Conservation (phyloP, 208 protist species). For the Zelonia costaricensis region DNA sequence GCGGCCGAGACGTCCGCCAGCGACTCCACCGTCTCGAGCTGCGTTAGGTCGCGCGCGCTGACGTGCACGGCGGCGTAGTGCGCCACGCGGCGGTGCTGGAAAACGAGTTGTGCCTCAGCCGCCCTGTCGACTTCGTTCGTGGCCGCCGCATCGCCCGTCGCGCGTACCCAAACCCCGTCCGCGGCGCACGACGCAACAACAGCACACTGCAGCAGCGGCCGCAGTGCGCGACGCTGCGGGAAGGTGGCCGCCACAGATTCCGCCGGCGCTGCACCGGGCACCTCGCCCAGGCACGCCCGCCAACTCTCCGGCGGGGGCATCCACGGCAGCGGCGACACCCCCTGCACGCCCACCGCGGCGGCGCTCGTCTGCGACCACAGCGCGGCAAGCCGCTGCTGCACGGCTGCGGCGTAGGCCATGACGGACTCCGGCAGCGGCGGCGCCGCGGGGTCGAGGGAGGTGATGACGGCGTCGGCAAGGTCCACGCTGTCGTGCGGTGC, state of each 20-base stretch:
- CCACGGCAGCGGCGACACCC: constrained; percentile 3
- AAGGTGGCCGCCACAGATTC: neutral
- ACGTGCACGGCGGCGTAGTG: constrained; percentile 15
- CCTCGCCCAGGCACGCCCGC: neutral
- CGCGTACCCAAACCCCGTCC: constrained; percentile 18
- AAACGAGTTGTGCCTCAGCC: constrained; percentile 3
- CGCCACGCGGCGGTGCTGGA: constrained; percentile 12
- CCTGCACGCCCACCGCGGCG: neutral
- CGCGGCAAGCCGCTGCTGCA: constrained; percentile 5
- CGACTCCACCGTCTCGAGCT: neutral
- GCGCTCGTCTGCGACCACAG: neutral
- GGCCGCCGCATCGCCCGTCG: neutral
- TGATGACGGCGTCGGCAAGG: constrained; percentile 22
- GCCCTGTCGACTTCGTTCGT: neutral
- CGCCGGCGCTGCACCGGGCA: neutral
- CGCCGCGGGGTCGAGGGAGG: neutral
- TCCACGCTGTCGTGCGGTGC: constrained; percentile 15
- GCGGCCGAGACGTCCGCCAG: constrained; percentile 11
- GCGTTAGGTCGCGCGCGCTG: neutral
- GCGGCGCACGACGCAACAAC: constrained; percentile 14
- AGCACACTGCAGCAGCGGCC: constrained; percentile 27
- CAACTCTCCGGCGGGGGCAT: constrained; percentile 4
- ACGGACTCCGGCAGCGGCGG: constrained; percentile 16
- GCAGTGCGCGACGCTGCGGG: constrained; percentile 2
- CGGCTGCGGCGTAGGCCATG: constrained; percentile 5